These are phyloP conservation scores for Calonectria montana DNA, from an alignment of 2,329 filamentous ascomycete genomes.

Conservation along the genomic window DNA sequence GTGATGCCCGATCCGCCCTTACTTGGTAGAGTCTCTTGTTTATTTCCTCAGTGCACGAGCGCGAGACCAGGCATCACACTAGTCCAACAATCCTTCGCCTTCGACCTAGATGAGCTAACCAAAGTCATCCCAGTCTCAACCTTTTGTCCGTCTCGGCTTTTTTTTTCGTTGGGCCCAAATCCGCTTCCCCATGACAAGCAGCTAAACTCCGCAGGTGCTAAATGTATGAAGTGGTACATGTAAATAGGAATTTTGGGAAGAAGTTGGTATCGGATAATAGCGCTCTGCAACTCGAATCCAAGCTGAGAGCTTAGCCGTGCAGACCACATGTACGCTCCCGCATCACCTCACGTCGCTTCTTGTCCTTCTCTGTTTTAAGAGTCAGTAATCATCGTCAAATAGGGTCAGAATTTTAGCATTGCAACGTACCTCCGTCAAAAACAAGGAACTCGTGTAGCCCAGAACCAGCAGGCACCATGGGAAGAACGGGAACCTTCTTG, in stretches of 20 bases:
- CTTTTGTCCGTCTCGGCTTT: conserved; percentile 22
- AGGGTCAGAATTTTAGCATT: too few species aligned
- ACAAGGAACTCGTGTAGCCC: conserved; percentile 90
- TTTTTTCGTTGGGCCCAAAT: conserved; percentile 20
- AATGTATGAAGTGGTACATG: conserved; percentile 20
- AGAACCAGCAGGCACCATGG: conserved; percentile 92
- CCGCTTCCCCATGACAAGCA: conserved; percentile 13
- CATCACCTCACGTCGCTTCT: conserved; percentile 75
- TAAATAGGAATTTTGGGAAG: conserved; percentile 14
- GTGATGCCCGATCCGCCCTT: conserved; percentile 10
- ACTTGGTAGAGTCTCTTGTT: conserved; percentile 8
- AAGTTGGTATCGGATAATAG: conserved; percentile 20
- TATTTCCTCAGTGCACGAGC: neutral
- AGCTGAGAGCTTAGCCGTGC: conserved; percentile 46
- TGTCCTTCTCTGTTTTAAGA: conserved; percentile 69
- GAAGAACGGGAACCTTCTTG: conserved; percentile 92
- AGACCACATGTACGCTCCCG: conserved; percentile 68
- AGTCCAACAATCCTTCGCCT: conserved; percentile 5
- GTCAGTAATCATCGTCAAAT: conserved; percentile 47
- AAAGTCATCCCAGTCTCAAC: conserved; percentile 11
- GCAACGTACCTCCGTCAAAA: conserved; percentile 48
- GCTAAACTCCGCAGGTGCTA: conserved; percentile 21
- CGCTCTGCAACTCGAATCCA: neutral
- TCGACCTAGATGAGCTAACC: conserved; percentile 4
- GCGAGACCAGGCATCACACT: conserved; percentile 2